Percentiles rank a stretch among this genome's conserved stretches.
phyloP scores from a whole-genome alignment of 805 yeast genomes.

The Metschnikowia peoriensis region DNA sequence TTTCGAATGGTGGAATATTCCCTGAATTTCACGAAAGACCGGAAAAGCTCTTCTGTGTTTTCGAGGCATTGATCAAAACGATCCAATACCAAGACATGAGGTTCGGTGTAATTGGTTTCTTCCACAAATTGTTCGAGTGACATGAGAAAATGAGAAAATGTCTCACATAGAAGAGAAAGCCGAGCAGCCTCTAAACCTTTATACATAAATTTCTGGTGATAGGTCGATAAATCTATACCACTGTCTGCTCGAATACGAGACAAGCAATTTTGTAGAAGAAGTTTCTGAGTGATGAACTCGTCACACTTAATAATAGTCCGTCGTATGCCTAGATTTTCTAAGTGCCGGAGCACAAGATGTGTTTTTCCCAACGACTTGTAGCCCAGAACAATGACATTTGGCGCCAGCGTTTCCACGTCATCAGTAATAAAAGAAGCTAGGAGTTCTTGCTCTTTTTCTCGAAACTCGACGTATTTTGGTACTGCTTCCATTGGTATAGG shows the following conservation, averaged over 20 bases:
- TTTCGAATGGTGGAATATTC: constrained; percentile 37
- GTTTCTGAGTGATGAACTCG: constrained; percentile 40
- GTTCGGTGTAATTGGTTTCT: constrained; percentile 28
- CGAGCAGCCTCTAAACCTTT: constrained; percentile 27
- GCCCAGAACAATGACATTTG: constrained; percentile 47
- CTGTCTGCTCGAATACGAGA: constrained; percentile 37
- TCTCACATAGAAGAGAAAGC: constrained; percentile 37
- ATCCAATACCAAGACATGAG: constrained; percentile 47
- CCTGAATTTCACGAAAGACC: constrained; percentile 41
- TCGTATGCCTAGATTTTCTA: constrained; percentile 26
- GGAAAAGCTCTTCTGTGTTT: constrained; percentile 36
- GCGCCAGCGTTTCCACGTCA: constrained; percentile 27
- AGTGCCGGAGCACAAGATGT: constrained; percentile 30
- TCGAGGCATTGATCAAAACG: constrained; percentile 48
- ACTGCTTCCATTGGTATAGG: not conserved
- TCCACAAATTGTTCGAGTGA: constrained; percentile 39
- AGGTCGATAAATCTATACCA: constrained; percentile 24
- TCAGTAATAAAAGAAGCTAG: constrained; percentile 34
- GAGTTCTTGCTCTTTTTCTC: constrained; percentile 35
- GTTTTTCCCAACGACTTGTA: constrained; percentile 50
- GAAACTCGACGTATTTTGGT: constrained; percentile 9
- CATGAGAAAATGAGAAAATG: constrained; percentile 38
- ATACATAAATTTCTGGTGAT: constrained; percentile 22
- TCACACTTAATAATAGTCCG: constrained; percentile 43
- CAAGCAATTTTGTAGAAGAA: constrained; percentile 42